Conservation (phyloP, 495 filamentous ascomycete species). For the Amniculicola lignicola region DNA sequence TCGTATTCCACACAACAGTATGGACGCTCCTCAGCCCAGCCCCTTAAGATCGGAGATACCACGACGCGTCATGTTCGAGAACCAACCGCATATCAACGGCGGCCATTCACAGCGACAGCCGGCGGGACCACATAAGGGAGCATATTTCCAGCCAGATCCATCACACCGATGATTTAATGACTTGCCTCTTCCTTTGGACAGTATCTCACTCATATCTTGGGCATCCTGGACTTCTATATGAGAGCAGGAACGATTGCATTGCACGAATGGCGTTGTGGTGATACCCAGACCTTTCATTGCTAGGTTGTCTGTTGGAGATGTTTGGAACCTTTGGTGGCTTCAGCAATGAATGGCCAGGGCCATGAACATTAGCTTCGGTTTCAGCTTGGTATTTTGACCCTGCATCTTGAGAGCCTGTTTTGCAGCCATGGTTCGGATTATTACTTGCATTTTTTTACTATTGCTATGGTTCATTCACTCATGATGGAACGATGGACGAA, state of each 20-base stretch:
- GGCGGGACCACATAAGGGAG: not conserved
- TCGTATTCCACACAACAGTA: constrained; percentile 25
- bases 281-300: constrained; percentile 26
- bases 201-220: not conserved
- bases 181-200: not conserved
- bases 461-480: too few species aligned
- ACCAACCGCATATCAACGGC: not conserved
- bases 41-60: constrained; percentile 25
- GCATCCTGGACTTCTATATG: not conserved
- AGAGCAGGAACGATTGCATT: constrained; percentile 14
- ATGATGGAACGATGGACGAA: too few species aligned
- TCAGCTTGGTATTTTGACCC: too few species aligned
- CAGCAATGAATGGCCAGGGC: too few species aligned
- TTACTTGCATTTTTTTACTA: too few species aligned
- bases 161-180: not conserved
- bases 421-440: too few species aligned
- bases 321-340: too few species aligned
- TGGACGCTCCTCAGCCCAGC: constrained; percentile 26
- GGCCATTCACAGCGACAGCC: not conserved
- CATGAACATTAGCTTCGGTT: too few species aligned
- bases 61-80: constrained; percentile 35
- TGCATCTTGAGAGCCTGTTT: too few species aligned
- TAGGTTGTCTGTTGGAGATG: too few species aligned
- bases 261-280: constrained; percentile 26
- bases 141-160: constrained; percentile 1